Base-by-base conservation (phyloP, 2,329 filamentous ascomycete genomes). In the Cadophora luteo-olivacea region DNA sequence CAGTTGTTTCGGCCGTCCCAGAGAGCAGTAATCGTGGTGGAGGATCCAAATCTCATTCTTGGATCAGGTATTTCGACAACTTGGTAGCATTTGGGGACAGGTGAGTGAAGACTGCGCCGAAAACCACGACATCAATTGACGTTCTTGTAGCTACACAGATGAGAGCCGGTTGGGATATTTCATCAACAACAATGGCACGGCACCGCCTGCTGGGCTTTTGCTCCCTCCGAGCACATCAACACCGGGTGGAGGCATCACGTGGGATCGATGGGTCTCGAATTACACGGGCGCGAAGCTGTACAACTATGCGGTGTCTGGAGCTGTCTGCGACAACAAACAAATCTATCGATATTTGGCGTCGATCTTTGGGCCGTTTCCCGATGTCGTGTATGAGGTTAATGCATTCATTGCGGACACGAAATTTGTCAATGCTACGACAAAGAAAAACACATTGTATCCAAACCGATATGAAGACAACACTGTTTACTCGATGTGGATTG, bases 401-500 rank as follows among this genome's bases (percentile, higher is more conserved):
- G 84, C 85, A 0, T 89, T 87, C 76, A 74, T 83, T 69, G 83
- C 83, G 24, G 87, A 89, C 65, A 72, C 81, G 3, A 76, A 77
- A 4, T 82, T 72, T 41, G 70, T 77, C 65, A 76, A 78, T 66
- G 58, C 68, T 32, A 68, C 72, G 1, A 77, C 77, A 0, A 66
- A 70, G 1, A 77, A 78, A 64, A 77, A 79, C 67, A 77, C 80
- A 1, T 77, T 86, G 4, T 85, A 83, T 71, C 78, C 79, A 0
- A 74, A 82, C 71, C 79, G 83, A 57, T 83, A 82, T 1, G 73
- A 84, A 1, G 79, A 86, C 36, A 88, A 89, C 70, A 92, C 91
- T 0, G 88, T 92, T 2, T 94, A 93, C 75, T 84, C 88, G 0
- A 85, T 94, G 62, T 94, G 91, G 91, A 93, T 94, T 74, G 92